Conservation (phyloP, 495 filamentous ascomycete species). For the Ascobolus immersus region DNA sequence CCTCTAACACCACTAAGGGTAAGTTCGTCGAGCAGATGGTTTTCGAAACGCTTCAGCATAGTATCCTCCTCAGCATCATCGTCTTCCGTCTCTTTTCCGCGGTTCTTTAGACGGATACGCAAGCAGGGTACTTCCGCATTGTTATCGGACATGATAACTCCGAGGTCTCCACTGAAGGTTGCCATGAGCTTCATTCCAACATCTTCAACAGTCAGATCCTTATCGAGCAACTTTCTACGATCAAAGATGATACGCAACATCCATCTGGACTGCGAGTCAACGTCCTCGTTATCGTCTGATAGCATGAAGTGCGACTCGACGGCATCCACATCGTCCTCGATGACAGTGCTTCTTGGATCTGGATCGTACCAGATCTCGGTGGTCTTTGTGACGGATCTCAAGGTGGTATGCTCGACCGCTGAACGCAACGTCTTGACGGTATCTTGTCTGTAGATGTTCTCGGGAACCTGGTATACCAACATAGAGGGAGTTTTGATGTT, state of each 20-base stretch:
- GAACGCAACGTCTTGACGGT: slow-evolving; percentile 65
- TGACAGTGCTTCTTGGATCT: slow-evolving; percentile 58
- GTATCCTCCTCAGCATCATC: slow-evolving; percentile 69
- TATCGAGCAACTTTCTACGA: slow-evolving; percentile 80
- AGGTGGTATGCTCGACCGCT: slow-evolving; percentile 78
- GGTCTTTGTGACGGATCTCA: slow-evolving; percentile 68
- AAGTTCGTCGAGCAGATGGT: slow-evolving; percentile 69
- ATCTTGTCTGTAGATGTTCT: slow-evolving; percentile 36
- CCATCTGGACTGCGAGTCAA: slow-evolving; percentile 72
- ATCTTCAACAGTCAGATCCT: slow-evolving; percentile 71
- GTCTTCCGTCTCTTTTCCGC: slow-evolving; percentile 46
- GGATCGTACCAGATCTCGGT: slow-evolving; percentile 97
- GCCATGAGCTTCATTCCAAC: slow-evolving; percentile 75
- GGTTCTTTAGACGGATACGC: slow-evolving; percentile 58
- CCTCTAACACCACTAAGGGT: slow-evolving; percentile 73
- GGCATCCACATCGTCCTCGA: slow-evolving; percentile 73
- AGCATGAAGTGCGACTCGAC: slow-evolving; percentile 94
- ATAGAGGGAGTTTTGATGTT: slow-evolving; percentile 98
- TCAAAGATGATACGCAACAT: slow-evolving; percentile 81
- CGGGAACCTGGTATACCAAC: slow-evolving; percentile 58
- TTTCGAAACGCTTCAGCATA: slow-evolving; percentile 68
- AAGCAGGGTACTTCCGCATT: slow-evolving; percentile 91
- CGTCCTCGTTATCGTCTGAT: slow-evolving; percentile 54
- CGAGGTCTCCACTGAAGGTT: slow-evolving; percentile 62
- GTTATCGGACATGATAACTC: slow-evolving; percentile 90